Base-by-base conservation (phyloP, 2,329 filamentous ascomycete species). In the Colletotrichum sp. region DNA sequence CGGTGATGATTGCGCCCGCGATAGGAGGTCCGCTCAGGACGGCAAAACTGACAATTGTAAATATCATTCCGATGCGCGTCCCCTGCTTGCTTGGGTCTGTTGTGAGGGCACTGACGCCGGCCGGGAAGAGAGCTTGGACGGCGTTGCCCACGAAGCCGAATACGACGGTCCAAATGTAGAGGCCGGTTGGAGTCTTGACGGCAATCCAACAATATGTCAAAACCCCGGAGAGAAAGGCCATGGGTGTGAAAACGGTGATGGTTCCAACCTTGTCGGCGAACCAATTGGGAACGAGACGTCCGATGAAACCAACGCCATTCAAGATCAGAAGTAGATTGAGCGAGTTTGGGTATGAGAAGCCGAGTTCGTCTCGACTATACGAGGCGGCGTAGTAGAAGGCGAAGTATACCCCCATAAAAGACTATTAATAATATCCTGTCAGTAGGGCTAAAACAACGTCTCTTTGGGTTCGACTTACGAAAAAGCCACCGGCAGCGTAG, bases 111-210 rank as follows among this genome's bases (percentile, higher is more conserved):
- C 87, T 88, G 55, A 93, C 78, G 0, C 88, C 89, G 0, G 92
- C 91, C 0, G 93, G 92, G 77, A 94, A 94, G 12, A 95, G 80
- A 7, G 88, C 88, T 81, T 94, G 92, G 57, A 94, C 89, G 0
- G 87, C 91, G 0, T 91, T 92, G 0, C 88, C 90, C 3, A 88
- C 88, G 63, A 94, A 85, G 2, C 93, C 93, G 78, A 93, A 94
- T 72, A 92, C 85, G 1, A 86, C 83, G 0, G 89, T 84, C 87
- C 93, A 95, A 1, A 84, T 86, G 78, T 93, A 94, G 38, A 94
- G 82, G 0, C 88, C 87, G 0, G 82, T 63, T 1, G 87, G 80
- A 12, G 82, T 82, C 3, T 79, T 74, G 8, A 95, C 89, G 2
- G 85, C 88, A 24, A 89, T 88, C 92, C 92, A 95, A 76, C 83